Evolutionary conservation across 208 protist species (phyloP).

Genomic region (Trypanosoma brucei): DNA sequence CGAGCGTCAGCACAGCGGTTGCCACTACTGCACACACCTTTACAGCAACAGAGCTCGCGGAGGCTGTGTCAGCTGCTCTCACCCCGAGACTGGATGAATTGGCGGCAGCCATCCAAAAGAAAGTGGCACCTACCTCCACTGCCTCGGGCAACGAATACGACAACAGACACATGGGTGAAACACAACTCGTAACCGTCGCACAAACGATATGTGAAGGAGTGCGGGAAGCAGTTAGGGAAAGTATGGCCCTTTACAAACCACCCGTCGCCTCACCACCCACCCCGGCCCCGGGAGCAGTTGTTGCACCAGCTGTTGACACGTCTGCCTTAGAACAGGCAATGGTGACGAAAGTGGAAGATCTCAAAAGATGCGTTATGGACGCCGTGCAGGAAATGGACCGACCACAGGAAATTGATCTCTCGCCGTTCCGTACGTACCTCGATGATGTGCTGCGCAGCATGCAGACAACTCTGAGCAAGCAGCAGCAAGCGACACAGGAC

Average conservation of each 20-base stretch:
- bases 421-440: conserved; percentile 76
- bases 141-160: not conserved
- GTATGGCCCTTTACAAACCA: not conserved
- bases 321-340: conserved; percentile 1
- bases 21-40: conserved; percentile 5
- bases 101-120: conserved; percentile 4
- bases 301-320: not conserved
- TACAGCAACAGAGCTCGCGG: conserved; percentile 25
- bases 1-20: not conserved
- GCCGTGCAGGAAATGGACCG: conserved; percentile 54
- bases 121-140: not conserved
- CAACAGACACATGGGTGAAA: conserved; percentile 1
- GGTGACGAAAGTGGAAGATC: conserved; percentile 9
- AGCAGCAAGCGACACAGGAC: conserved; percentile 17
- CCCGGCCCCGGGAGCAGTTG: not conserved
- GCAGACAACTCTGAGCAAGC: conserved; percentile 34
- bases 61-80: conserved; percentile 51
- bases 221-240: conserved; percentile 7
- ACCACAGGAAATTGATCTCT: conserved; percentile 65
- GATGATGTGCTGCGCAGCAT: conserved; percentile 62
- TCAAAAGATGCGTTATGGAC: conserved; percentile 44
- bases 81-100: conserved; percentile 29
- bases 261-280: not conserved
- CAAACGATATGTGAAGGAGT: conserved; percentile 23
- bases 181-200: conserved; percentile 15